Base-by-base conservation (phyloP, 805 yeast genomes). In the Saccharomyces paradoxus region DNA sequence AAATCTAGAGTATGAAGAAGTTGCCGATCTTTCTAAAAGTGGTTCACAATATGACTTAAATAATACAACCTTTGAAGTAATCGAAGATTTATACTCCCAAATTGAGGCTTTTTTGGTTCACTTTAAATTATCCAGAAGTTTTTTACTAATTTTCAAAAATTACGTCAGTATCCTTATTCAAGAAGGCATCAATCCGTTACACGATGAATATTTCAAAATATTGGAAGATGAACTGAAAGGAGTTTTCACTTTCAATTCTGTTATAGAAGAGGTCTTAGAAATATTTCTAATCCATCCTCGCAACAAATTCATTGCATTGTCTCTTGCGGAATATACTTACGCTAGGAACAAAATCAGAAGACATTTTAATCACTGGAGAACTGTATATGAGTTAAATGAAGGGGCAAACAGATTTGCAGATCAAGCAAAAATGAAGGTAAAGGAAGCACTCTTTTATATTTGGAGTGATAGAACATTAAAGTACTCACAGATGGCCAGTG, bases 81-180 rank as follows among this genome's bases (percentile, higher is more conserved):
- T 37, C 3, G 44, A 37, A 37, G 60, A 48, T 30, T 49, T 67
- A n/a, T 63, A 60, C 52, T 60, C 60, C 44, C 60, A 56, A 41
- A 62, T 65, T 27, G 66, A 64, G 51, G 64, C 65, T 2, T 62
- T 60, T 49, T 56, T 68, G 12, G 29, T 61, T 22, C 58, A 66
- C 28, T 63, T 64, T 44, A 51, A 55, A 14, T 41, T 64, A 50
- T 65, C 71, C 1, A 56, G 61, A 48, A 63, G 59, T 28, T 68
- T 68, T 55, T 56, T 67, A 37, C 61, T 58, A 50, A 56, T 63
- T 12, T 64, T 66, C 50, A 60, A 61, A 28, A 46, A 51, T 10
- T 68, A 67, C 48, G 47, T 63, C 26, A 12, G 30, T 13, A 41
- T 57, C 49, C 50, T 66, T 7, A 30, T 55, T 4, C 60, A 60